Conservation (phyloP, 495 filamentous ascomycete genomes). For the Cercophora scortea region DNA sequence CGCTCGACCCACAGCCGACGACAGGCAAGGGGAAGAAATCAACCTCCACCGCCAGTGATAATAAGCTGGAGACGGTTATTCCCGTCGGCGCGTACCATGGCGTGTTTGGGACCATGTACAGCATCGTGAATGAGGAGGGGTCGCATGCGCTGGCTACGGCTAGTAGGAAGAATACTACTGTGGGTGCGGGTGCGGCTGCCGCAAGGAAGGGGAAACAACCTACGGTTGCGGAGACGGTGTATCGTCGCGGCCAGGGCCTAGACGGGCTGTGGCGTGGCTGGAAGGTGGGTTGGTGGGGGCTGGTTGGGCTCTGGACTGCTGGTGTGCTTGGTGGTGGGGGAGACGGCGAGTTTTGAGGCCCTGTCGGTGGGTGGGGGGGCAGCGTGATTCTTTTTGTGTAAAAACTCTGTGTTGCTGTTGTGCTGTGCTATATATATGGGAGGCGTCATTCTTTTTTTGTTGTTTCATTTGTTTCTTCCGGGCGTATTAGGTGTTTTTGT, state of each 20-base stretch:
- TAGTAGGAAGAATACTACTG: neutral
- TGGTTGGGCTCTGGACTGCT: constrained; percentile 73
- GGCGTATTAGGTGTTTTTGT: too few relatives aligned
- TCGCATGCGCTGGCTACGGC: constrained; percentile 29
- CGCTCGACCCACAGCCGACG: constrained; percentile 28
- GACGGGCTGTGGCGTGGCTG: constrained; percentile 87
- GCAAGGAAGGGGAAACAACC: constrained; percentile 26
- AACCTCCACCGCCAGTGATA: neutral
- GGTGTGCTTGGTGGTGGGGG: constrained; percentile 36
- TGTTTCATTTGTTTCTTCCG: too few relatives aligned
- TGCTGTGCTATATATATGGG: too few relatives aligned
- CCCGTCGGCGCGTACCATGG: constrained; percentile 69
- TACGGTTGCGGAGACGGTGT: constrained; percentile 34
- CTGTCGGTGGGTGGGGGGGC: neutral
- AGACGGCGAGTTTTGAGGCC: constrained; percentile 39
- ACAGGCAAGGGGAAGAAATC: constrained; percentile 20
- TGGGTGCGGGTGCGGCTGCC: constrained; percentile 5
- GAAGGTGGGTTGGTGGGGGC: constrained; percentile 92
- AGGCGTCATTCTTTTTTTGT: too few relatives aligned
- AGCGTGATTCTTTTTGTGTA: too few relatives aligned
- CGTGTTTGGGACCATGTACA: constrained; percentile 79
- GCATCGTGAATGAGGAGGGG: constrained; percentile 78
- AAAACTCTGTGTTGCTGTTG: too few relatives aligned
- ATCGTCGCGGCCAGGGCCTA: constrained; percentile 67
- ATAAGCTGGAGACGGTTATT: constrained; percentile 60